Evolutionary conservation across 768 basidiomycete genomes (phyloP), one percentile per base, ranked within the genome.

Genomic region (Tubosaeta brunneosetosa): DNA sequence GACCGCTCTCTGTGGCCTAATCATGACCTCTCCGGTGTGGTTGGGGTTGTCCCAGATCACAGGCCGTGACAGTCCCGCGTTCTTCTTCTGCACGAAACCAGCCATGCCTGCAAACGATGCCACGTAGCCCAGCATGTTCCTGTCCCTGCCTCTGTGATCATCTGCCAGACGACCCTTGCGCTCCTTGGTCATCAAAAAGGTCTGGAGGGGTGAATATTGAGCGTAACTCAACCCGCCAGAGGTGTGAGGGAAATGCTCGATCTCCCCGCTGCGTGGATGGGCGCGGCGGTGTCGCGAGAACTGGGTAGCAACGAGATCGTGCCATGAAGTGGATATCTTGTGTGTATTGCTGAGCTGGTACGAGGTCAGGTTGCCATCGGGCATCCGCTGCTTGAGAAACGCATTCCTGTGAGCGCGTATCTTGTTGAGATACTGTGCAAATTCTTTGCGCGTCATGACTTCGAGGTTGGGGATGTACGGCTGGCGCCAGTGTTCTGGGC

Each of bases 181-280:
- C 16, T 81, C 70, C 53, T 71, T 74, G 8, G 75, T 74, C 63
- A 72, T 74, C 64, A 84, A 71, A 47, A 71, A 69, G 0, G 77
- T 74, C 49, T 88, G 84, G 44, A 91, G 68, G 6, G 55, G 48
- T 6, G 85, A 74, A 33, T 78, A 74, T 37, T 73, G 71, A 3
- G 80, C 66, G 66, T 91, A 92, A 42, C 73, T 70, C 38, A 91
- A 74, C 3, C 80, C 90, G 36, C 76, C 88, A 34, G 69, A 74
- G 26, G 70, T 75, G 58, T 91, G 90, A 0, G 87, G 87, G 50
- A 79, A 74, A 40, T 79, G 83, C 54, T 83, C 81, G 55, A 91
- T 83, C 37, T 60, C 58, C 48, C 56, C 69, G 34, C 52, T 65
- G 19, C 58, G 55, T 7, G 66, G 53, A 42, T 66, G 51, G 29